Evolutionary conservation across 2,329 filamentous ascomycete genomes (phyloP).

Genomic region (Rutstroemia sp.): DNA sequence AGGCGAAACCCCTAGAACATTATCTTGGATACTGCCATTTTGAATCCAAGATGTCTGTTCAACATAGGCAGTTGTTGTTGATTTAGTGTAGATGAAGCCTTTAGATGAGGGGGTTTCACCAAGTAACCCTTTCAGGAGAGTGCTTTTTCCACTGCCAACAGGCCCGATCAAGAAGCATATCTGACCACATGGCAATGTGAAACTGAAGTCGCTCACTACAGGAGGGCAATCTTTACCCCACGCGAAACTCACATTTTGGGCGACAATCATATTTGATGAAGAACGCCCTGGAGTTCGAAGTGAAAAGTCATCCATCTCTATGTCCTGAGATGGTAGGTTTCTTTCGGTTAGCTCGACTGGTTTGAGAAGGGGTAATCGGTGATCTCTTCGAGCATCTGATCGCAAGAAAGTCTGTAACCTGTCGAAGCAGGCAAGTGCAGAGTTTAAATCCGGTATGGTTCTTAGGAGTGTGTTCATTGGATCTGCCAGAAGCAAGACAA

Average conservation of each 20-base stretch:
- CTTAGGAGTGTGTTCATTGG: conserved; percentile 36
- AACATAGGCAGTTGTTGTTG: conserved; percentile 32
- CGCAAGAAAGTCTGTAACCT: conserved; percentile 34
- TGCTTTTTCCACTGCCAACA: conserved; percentile 29
- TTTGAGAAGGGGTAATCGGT: conserved; percentile 16
- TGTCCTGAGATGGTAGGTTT: not conserved
- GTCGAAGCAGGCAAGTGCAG: conserved; percentile 34
- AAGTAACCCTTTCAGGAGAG: conserved; percentile 27
- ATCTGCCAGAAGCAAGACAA: conserved; percentile 33
- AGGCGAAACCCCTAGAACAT: conserved; percentile 33
- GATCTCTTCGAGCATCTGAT: conserved; percentile 16
- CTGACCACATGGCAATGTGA: conserved; percentile 11
- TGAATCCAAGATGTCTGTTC: conserved; percentile 40
- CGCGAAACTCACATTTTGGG: conserved; percentile 22
- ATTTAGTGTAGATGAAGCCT: conserved; percentile 21
- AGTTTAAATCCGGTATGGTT: conserved; percentile 32
- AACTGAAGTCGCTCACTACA: conserved; percentile 17
- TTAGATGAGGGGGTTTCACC: conserved; percentile 22
- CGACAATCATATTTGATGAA: conserved; percentile 13
- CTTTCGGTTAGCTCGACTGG: not conserved
- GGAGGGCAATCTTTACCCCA: conserved; percentile 13
- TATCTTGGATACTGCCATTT: conserved; percentile 35
- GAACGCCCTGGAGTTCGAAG: not conserved
- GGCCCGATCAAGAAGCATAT: conserved; percentile 28
- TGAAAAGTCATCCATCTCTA: conserved; percentile 12